These are phyloP conservation scores for Trichophyton equinum DNA, from an alignment of 2,329 filamentous ascomycete species.

Conservation along the genomic window DNA sequence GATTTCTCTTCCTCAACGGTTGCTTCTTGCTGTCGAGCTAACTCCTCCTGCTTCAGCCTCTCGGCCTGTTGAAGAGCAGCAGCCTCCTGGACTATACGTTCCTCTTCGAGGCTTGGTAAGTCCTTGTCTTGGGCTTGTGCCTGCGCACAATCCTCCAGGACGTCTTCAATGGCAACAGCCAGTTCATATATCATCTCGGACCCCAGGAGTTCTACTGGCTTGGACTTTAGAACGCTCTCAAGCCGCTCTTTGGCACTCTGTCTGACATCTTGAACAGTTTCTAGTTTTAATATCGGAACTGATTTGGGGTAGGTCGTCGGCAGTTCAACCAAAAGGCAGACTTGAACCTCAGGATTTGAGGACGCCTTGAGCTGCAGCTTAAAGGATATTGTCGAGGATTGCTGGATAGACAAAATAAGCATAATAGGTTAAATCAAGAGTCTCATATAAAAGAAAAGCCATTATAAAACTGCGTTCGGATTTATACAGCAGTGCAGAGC, in stretches of 20 bases:
- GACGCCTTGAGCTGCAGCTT: slow-evolving; percentile 65
- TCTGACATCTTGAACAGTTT: slow-evolving; percentile 51
- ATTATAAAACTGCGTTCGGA: background rate
- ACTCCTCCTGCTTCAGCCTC: slow-evolving; percentile 38
- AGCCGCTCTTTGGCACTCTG: slow-evolving; percentile 61
- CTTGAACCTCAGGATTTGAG: slow-evolving; percentile 56
- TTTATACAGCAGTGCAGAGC: background rate
- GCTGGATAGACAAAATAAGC: slow-evolving; percentile 34
- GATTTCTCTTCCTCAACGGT: slow-evolving; percentile 30
- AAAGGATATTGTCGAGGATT: slow-evolving; percentile 67
- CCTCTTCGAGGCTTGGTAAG: slow-evolving; percentile 76
- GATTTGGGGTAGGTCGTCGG: slow-evolving; percentile 88
- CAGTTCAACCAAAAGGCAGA: slow-evolving; percentile 65
- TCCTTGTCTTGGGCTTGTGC: slow-evolving; percentile 62
- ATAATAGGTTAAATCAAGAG: background rate
- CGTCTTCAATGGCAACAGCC: slow-evolving; percentile 48
- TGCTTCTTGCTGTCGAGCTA: slow-evolving; percentile 30
- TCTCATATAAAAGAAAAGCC: background rate
- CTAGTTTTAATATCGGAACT: slow-evolving; percentile 57
- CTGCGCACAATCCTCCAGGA: slow-evolving; percentile 75
- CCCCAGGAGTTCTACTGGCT: slow-evolving; percentile 52
- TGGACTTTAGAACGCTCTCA: slow-evolving; percentile 53
- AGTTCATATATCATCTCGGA: slow-evolving; percentile 55
- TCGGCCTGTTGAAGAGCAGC: slow-evolving; percentile 40
- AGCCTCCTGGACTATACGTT: slow-evolving; percentile 73